Conservation (phyloP, 306 rosid genomes). For the Malus asiatica region DNA sequence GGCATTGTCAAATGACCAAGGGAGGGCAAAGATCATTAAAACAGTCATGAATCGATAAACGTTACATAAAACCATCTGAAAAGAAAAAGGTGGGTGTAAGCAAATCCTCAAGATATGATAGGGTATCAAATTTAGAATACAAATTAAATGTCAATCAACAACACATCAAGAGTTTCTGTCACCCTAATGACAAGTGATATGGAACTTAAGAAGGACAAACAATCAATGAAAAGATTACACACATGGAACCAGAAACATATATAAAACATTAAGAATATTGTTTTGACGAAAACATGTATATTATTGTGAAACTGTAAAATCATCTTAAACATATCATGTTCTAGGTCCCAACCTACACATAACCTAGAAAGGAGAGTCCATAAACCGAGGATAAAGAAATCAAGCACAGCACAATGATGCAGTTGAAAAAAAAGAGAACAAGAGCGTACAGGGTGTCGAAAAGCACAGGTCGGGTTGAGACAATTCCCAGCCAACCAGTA, state of each 20-base stretch:
- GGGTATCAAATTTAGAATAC: not conserved
- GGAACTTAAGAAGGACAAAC: no score
- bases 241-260: not conserved
- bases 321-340: not conserved
- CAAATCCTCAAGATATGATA: not conserved
- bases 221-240: not conserved
- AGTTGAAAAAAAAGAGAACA: not conserved
- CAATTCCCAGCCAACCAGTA: conserved; percentile 80
- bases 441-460: conserved; percentile 80
- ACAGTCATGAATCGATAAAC: not conserved
- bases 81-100: not conserved
- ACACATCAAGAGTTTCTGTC: not conserved
- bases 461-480: conserved; percentile 69
- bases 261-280: not conserved
- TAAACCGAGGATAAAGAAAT: no score
- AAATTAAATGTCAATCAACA: not conserved
- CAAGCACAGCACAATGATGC: not conserved
- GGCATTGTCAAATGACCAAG: conserved; percentile 9
- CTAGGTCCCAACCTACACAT: not conserved
- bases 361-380: not conserved
- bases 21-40: not conserved
- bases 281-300: not conserved
- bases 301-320: not conserved
- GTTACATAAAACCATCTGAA: not conserved
- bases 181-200: not conserved